A percentile compares a stretch with the other conserved stretches of the same genome.
These are phyloP conservation scores for Pelargonium fulgidum DNA, from an alignment of 441 rosid genomes.

Conservation along the genomic window DNA sequence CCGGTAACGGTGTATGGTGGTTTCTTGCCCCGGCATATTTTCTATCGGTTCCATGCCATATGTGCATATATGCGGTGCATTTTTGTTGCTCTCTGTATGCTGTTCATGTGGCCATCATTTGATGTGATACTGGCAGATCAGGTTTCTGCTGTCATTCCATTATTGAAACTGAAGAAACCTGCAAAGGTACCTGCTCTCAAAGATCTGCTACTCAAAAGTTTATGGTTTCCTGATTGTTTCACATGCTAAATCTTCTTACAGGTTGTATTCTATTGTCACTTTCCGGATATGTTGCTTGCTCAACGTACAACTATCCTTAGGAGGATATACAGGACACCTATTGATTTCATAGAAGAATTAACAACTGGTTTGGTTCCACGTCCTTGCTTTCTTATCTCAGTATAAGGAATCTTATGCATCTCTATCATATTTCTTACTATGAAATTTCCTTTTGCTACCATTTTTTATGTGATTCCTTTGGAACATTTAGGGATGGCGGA, in stretches of 20 bases:
- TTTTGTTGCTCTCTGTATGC: constrained; percentile 66
- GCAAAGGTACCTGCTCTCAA: constrained; percentile 47
- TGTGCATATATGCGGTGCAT: constrained; percentile 84
- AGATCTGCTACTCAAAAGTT: constrained; percentile 12
- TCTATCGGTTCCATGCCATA: constrained; percentile 74
- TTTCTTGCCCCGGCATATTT: constrained; percentile 74
- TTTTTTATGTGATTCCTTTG: constrained; percentile 12
- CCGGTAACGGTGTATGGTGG: constrained; percentile 73
- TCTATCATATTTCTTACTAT: constrained; percentile 5
- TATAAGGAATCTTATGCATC: neutral
- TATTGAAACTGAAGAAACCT: constrained; percentile 59
- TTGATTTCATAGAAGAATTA: constrained; percentile 69
- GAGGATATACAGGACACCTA: constrained; percentile 74
- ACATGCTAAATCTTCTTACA: constrained; percentile 21
- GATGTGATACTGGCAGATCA: constrained; percentile 75
- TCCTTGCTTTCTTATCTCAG: neutral
- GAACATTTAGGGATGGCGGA: constrained; percentile 68
- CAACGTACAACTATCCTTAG: constrained; percentile 65
- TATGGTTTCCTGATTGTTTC: constrained; percentile 13
- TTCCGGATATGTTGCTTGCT: constrained; percentile 79
- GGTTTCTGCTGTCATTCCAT: constrained; percentile 75
- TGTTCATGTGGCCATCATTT: constrained; percentile 65
- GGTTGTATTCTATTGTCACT: constrained; percentile 93
- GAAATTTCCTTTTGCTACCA: neutral
- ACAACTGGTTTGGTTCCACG: constrained; percentile 56